phyloP scores from a whole-genome alignment of 176 grass and related monocot genomes.

The Cocos nucifera region DNA sequence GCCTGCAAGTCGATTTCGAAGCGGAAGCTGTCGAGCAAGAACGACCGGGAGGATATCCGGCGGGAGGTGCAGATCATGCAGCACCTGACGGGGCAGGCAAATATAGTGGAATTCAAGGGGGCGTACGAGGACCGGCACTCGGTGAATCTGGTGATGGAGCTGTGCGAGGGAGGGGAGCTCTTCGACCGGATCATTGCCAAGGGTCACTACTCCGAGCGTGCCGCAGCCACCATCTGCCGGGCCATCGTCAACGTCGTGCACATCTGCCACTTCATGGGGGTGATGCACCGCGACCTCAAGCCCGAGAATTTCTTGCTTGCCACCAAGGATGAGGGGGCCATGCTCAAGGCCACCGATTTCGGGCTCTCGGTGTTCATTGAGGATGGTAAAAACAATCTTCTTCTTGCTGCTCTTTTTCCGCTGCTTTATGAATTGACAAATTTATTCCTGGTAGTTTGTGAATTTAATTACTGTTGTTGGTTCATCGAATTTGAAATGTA shows the following conservation, averaged over 20 bases:
- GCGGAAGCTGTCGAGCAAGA: constrained; percentile 78
- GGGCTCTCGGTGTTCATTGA: constrained; percentile 96
- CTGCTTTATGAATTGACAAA: no score
- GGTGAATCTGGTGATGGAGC: constrained; percentile 93
- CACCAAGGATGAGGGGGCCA: constrained; percentile 78
- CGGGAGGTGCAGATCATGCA: constrained; percentile 98
- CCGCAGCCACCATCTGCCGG: no score
- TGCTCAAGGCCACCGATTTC: constrained; percentile 97
- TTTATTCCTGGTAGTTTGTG: no score
- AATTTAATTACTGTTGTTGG: no score
- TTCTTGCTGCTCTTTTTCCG: no score
- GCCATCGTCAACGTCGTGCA: constrained; percentile 95
- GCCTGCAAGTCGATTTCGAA: constrained; percentile 99
- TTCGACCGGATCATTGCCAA: no score
- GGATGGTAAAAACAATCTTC: constrained; percentile 45
- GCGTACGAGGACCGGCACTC: constrained; percentile 78
- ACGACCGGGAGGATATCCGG: constrained; percentile 73
- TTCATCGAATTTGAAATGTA: no score
- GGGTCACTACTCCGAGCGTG: no score
- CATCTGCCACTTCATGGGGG: constrained; percentile 97
- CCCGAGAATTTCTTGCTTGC: constrained; percentile 96
- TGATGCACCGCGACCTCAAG: constrained; percentile 94
- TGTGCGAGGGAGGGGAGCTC: no score
- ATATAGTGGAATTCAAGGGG: constrained; percentile 89
- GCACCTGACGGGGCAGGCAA: constrained; percentile 81